phyloP scores from a whole-genome alignment of 441 rosid species.

The Eutrema salsugineum region DNA sequence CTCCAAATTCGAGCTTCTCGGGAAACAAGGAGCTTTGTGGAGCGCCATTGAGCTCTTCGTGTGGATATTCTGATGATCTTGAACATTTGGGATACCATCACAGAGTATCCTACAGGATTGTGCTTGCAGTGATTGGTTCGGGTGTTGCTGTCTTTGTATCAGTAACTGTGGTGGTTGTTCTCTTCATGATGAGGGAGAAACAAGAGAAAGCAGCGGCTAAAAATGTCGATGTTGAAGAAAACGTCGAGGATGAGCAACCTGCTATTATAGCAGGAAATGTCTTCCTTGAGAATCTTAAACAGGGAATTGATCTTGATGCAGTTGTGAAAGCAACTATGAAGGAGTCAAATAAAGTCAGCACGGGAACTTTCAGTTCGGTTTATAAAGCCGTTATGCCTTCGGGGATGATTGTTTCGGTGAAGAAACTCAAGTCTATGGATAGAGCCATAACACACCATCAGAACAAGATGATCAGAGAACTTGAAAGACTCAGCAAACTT shows the following conservation, averaged over 20 bases:
- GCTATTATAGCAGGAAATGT: slow-evolving; percentile 72
- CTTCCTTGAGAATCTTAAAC: slow-evolving; percentile 82
- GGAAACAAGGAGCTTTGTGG: slow-evolving; percentile 91
- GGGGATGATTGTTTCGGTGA: slow-evolving; percentile 70
- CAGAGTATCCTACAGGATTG: slow-evolving; percentile 79
- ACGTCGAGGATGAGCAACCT: slow-evolving; percentile 46
- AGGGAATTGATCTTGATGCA: slow-evolving; percentile 87
- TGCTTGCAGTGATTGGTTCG: slow-evolving; percentile 85
- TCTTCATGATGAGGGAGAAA: slow-evolving; percentile 94
- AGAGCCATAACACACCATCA: slow-evolving; percentile 81
- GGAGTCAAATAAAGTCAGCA: slow-evolving; percentile 75
- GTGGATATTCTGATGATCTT: slow-evolving; percentile 42
- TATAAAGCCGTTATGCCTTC: slow-evolving; percentile 95
- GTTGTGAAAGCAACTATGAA: slow-evolving; percentile 75
- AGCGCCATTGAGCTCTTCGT: slow-evolving; percentile 61
- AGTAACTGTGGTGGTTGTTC: slow-evolving; percentile 73
- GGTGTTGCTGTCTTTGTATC: slow-evolving; percentile 84
- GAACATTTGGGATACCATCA: slow-evolving; percentile 54
- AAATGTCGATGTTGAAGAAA: slow-evolving; percentile 44
- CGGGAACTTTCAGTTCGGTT: slow-evolving; percentile 81
- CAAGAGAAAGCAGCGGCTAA: slow-evolving; percentile 74
- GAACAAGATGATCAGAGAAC: slow-evolving; percentile 93
- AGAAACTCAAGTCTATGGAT: slow-evolving; percentile 84
- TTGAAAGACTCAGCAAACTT: slow-evolving; percentile 88
- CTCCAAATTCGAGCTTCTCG: slow-evolving; percentile 67